Evolutionary conservation across 2,329 filamentous ascomycete genomes (phyloP).

Genomic region (Talaromyces albobiverticillius): DNA sequence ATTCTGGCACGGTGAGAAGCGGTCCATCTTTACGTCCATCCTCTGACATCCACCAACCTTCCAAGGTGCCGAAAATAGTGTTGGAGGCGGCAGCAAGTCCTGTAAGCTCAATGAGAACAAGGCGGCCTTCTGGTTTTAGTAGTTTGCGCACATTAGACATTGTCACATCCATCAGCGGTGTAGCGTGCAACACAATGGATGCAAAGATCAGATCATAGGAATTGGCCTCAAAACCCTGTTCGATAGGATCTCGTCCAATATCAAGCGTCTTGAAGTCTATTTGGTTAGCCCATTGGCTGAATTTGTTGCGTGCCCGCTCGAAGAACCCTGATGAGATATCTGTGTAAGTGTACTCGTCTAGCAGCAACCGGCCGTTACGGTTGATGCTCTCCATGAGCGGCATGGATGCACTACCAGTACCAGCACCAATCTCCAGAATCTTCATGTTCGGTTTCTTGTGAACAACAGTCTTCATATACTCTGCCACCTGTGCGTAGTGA

Average conservation of each 20-base stretch:
- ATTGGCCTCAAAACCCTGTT: conserved; percentile 27
- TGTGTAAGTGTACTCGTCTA: conserved; percentile 23
- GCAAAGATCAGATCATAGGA: conserved; percentile 34
- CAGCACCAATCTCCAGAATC: conserved; percentile 29
- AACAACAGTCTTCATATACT: background rate
- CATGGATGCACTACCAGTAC: too few relatives aligned
- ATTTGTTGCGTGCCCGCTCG: conserved; percentile 12
- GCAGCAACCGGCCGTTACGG: too few relatives aligned
- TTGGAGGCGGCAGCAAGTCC: conserved; percentile 16
- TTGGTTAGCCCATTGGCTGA: background rate
- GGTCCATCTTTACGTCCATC: background rate
- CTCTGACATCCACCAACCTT: conserved; percentile 38
- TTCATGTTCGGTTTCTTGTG: conserved; percentile 34
- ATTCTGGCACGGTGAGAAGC: background rate
- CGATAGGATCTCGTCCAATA: conserved; percentile 23
- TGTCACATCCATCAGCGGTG: conserved; percentile 20
- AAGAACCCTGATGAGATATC: conserved; percentile 23
- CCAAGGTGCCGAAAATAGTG: conserved; percentile 31
- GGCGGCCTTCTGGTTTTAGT: conserved; percentile 41
- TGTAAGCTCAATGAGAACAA: conserved; percentile 45
- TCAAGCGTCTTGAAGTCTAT: conserved; percentile 28
- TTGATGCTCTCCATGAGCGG: too few relatives aligned
- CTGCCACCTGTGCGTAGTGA: background rate
- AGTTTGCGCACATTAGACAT: conserved; percentile 25
- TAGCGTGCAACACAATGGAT: conserved; percentile 34